Evolutionary conservation across 2,329 filamentous ascomycete genomes (phyloP), one percentile per base, ranked within the genome.

Genomic region (Fonsecaea multimorphosa): DNA sequence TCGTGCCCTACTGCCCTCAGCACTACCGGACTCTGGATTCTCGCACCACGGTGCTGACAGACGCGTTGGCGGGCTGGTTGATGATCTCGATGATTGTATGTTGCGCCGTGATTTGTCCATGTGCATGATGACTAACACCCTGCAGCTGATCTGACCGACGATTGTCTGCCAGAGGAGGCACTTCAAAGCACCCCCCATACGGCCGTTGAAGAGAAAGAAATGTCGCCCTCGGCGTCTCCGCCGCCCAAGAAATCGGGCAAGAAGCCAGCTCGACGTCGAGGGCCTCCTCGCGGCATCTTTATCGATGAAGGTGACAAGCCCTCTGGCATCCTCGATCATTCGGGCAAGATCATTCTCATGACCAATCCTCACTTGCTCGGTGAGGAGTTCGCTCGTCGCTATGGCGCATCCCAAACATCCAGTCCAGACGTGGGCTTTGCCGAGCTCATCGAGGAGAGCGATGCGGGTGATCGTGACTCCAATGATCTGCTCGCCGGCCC

Each of bases 121-220:
- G 56, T 63, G 12, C 24, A 31, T 49, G 19, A 62, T 68, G 52
- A 69, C 69, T 70, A 66, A 71, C 68, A n/a, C 31, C 34, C 29
- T 65, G 61, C 61, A 71, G 69, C 69, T 59, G 69, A 71, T 63
- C 59, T 69, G 38, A 71, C 69, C 40, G 69, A 71, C 32, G 69
- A 70, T 31, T 70, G 68, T 60, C 40, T 71, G 34, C 69, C 69
- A 24, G 84, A 88, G 60, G 84, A 86, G 62, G 83, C 66, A 24
- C 65, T 89, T 46, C 84, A 88, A 64, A 84, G 85, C 65, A 89
- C 89, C 63, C 89, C 91, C 71, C 63, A 46, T 27, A 24, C 27
- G 9, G 22, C 49, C 32, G 38, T 31, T 8, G 46, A 59, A 12
- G 44, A 58, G 29, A 61, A 58, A 56, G 65, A 61, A 24, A 24